A percentile compares a stretch with the other conserved stretches of the same genome.
phyloP scores from a whole-genome alignment of 1,284 basidiomycete genomes.

The Trichosporon sp. region DNA sequence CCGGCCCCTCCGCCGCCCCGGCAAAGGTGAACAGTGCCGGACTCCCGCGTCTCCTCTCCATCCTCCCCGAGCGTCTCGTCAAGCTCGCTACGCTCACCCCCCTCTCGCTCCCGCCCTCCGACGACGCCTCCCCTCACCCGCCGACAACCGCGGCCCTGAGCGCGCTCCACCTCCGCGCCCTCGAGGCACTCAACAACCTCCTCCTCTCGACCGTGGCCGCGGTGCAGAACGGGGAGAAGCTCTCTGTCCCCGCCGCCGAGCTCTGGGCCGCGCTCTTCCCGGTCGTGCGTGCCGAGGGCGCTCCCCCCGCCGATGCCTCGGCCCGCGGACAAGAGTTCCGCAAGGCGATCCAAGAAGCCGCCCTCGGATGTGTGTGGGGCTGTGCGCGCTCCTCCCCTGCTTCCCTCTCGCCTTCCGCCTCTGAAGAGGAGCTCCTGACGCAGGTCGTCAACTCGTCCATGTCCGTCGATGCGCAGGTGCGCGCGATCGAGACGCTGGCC shows the following conservation, averaged over 20 bases:
- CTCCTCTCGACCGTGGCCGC: constrained; percentile 66
- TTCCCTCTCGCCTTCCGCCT: constrained; percentile 29
- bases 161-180: constrained; percentile 76
- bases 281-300: constrained; percentile 59
- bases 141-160: constrained; percentile 80
- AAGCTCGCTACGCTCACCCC: constrained; percentile 69
- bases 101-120: constrained; percentile 77
- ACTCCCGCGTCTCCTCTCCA: constrained; percentile 58
- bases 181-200: constrained; percentile 89
- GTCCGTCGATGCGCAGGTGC: constrained; percentile 64
- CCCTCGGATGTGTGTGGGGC: constrained; percentile 57
- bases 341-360: constrained; percentile 53
- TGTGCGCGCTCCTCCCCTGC: constrained; percentile 42
- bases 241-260: constrained; percentile 62
- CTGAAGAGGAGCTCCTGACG: constrained; percentile 66
- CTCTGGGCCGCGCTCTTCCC: constrained; percentile 78
- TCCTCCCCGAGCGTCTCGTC: constrained; percentile 63
- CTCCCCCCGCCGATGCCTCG: constrained; percentile 43
- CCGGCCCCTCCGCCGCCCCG: constrained; percentile 45
- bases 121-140: constrained; percentile 70
- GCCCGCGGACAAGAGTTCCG: constrained; percentile 55
- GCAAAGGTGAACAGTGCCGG: constrained; percentile 38
- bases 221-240: constrained; percentile 22
- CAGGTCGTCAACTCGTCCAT: constrained; percentile 62
- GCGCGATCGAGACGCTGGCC: constrained; percentile 79